Percentiles rank a stretch among this genome's conserved stretches.
phyloP scores from a whole-genome alignment of 108 stramenopile species.

The Tribonema minus region DNA sequence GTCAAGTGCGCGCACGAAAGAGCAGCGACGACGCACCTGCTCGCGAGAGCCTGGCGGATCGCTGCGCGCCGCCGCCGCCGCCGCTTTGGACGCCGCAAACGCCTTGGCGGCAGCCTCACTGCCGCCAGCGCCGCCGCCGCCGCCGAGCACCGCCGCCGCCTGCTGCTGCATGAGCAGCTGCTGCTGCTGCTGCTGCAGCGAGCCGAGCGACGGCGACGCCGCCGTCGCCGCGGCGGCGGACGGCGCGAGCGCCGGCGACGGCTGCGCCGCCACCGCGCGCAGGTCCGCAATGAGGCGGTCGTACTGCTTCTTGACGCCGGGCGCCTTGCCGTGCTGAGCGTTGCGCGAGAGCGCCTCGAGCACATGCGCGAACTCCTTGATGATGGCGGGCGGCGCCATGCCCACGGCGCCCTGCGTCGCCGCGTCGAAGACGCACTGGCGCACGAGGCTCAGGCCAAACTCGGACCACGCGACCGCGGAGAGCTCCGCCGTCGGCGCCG shows the following conservation, averaged over 20 bases:
- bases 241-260: no score
- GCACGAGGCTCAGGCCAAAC: conserved; percentile 4
- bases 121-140: no score
- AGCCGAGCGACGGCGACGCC: no score
- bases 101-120: no score
- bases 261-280: not conserved
- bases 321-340: no score
- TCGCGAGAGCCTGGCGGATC: conserved; percentile 16
- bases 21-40: not conserved
- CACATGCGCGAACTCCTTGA: not conserved
- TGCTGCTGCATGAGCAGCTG: no score
- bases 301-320: conserved; percentile 2
- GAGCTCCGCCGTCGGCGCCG: no score
- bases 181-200: no score
- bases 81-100: not conserved
- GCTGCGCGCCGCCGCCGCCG: not conserved
- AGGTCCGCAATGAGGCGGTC: conserved; percentile 5
- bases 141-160: no score
- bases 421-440: conserved; percentile 31
- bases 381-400: conserved; percentile 69
- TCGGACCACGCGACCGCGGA: conserved; percentile 24
- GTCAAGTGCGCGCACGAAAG: conserved; percentile 27
- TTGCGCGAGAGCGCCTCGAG: no score
- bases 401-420: no score
- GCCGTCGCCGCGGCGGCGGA: no score